Percentiles rank a stretch among this genome's conserved stretches.
Conservation (phyloP, 495 filamentous ascomycete genomes). For the Neurospora cerealis region DNA sequence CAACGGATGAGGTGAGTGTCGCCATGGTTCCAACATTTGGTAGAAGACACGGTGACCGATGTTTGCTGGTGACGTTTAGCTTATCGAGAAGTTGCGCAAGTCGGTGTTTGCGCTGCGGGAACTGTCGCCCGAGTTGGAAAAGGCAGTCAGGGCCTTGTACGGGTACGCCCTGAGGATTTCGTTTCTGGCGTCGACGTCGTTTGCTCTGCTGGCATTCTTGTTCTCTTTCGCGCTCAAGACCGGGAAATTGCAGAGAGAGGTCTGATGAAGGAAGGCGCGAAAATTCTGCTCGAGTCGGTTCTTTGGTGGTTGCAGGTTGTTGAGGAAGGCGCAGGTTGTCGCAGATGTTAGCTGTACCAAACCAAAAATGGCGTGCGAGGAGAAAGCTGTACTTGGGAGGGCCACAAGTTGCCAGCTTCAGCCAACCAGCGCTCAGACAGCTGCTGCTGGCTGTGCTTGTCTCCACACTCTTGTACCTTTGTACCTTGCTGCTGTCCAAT, state of each 20-base stretch:
- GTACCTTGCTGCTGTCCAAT: background rate
- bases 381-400: no score
- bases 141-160: conserved; percentile 40
- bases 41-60: background rate
- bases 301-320: background rate
- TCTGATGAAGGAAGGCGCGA: background rate
- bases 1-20: conserved; percentile 19
- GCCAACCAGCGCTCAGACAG: background rate
- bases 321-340: background rate
- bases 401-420: background rate
- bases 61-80: conserved; percentile 13
- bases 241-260: conserved; percentile 12
- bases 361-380: background rate
- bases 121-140: conserved; percentile 36
- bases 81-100: conserved; percentile 44
- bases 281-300: background rate
- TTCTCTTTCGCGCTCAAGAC: conserved; percentile 22
- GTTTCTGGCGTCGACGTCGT: conserved; percentile 38
- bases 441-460: background rate
- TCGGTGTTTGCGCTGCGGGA: conserved; percentile 42
- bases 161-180: conserved; percentile 38
- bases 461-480: background rate
- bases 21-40: background rate
- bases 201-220: conserved; percentile 25
- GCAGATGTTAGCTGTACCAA: background rate